Evolutionary conservation across 2,329 filamentous ascomycete genomes (phyloP), one percentile per base, ranked within the genome.

Genomic region (Aspergillus thermomutatus): DNA sequence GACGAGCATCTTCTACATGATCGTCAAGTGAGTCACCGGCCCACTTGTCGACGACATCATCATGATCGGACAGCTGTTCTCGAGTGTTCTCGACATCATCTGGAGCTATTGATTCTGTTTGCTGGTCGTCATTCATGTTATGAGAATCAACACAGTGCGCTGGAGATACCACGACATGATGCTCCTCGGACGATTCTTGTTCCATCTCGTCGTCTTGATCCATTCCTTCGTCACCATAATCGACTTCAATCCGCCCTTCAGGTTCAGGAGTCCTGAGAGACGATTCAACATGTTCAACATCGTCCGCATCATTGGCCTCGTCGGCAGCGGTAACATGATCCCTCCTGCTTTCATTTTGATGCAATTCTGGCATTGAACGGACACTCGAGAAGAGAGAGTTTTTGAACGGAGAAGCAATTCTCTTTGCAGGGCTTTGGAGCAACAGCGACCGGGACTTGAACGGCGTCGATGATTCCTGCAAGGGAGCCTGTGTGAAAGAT

Each of bases 401-500:
- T 50, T 77, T 78, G 53, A 73, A 72, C 0, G 77, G 74, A 4
- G 75, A 75, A 8, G 66, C 64, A 25, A 75, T 68, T 49, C 75
- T 73, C 57, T 77, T 76, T 2, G 78, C 77, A 7, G 78, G 78
- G 50, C 75, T 78, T 59, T 76, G 71, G 17, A 80, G 66, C 6
- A 78, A 23, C 19, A 46, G 43, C 19, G 60, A 10, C 53, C 70
- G 61, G 25, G 64, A 64, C 49, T 73, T 76, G 10, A 74, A 67
- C 2, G 73, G 72, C 1, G 75, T 70, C 1, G 70, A 65, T 2
- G 66, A 66, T 19, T 69, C 60, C 53, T 74, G 72, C 4, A 67
- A 57, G 1, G 70, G 65, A 4, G 71, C 71, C 47, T 73, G 69
- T 9, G 66, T 62, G 49, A 76, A 75, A 3, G 72, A 71, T 7